A percentile compares a stretch with the other conserved stretches of the same genome.
phyloP scores from a whole-genome alignment of 768 basidiomycete species.

The Rhodotorula paludigena region DNA sequence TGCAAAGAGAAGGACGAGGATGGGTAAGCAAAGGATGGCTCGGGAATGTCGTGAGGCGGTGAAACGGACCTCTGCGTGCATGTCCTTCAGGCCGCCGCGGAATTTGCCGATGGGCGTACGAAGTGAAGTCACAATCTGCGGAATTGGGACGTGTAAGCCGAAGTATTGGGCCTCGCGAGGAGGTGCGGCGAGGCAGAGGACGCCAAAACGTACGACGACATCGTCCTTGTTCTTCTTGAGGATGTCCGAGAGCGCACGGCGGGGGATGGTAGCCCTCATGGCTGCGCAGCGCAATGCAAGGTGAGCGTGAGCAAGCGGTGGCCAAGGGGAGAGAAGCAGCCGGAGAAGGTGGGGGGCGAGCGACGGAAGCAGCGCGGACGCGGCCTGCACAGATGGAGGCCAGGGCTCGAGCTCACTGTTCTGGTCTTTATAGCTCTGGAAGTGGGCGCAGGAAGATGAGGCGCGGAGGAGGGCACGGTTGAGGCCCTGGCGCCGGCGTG shows the following conservation, averaged over 20 bases:
- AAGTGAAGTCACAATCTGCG: slow-evolving; percentile 67
- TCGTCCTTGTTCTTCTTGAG: slow-evolving; percentile 30
- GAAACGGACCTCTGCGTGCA: slow-evolving; percentile 31
- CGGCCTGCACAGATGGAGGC: too few species aligned
- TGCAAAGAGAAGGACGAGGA: not conserved
- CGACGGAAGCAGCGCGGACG: not conserved
- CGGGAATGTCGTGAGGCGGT: not conserved
- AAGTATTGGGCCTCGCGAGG: too few species aligned
- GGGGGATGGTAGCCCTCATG: slow-evolving; percentile 18
- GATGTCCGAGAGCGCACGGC: slow-evolving; percentile 23
- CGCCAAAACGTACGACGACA: slow-evolving; percentile 17
- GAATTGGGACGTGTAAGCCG: too few species aligned
- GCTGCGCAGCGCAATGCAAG: not conserved
- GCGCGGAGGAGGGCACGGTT: too few species aligned
- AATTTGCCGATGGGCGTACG: slow-evolving; percentile 86
- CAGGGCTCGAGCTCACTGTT: too few species aligned
- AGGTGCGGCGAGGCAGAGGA: too few species aligned
- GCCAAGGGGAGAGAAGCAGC: not conserved
- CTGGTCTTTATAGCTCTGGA: too few species aligned
- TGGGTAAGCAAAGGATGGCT: not conserved
- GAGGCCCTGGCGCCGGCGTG: too few species aligned
- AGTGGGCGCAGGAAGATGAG: too few species aligned
- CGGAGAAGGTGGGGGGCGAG: not conserved
- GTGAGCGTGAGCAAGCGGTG: not conserved
- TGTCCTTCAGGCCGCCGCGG: slow-evolving; percentile 88